Evolutionary conservation across 148 eudicot genomes (phyloP), one percentile per base, ranked within the genome.

Genomic region (Dysphania ambrosioides): DNA sequence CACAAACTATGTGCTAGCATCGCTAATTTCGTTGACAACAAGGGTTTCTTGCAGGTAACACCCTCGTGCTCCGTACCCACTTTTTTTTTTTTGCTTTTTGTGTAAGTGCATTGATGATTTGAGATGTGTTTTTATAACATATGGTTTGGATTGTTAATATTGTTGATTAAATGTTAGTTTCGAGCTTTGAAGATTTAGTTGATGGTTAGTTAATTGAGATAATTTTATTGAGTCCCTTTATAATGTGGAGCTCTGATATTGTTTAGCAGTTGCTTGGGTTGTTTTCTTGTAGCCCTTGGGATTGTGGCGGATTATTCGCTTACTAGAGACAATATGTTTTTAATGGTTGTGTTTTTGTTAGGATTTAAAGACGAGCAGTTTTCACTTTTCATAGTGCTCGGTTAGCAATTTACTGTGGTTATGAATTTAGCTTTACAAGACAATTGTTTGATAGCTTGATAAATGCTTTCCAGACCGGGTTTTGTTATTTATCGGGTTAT

Each of bases 11-110:
- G 88, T 35, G 95, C 88, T 12, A 27, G 66, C 32, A 61, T 90
- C 24, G 78, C 82, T 79, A 90, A 92, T 76, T 90, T 88, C 57
- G 71, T 82, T 29, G 89, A 87, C 78, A 55, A 79, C 59, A 79
- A 73, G 68, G 87, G 83, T 44, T 24, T 44, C 10, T 75, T 78
- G 68, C 78, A 79, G 92, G 53, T 47, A 47, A 16, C 21, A 58
- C 7, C 38, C 29, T 24, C 21, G 59, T 41, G n/a, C n/a, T n/a
- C n/a, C n/a, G n/a, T n/a, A n/a, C n/a, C n/a, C n/a, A n/a, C n/a
- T n/a, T n/a, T n/a, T 72, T 41, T 38, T 21, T 51, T 2, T 1
- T 70, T 16, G 23, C 0, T 68, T 12, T 24, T 69, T 47, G 49
- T 36, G 15, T 38, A n/a, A 18, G 1, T 0, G n/a, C 5, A 62